phyloP scores from a whole-genome alignment of 208 protist species.

The Leishmania arabica region DNA sequence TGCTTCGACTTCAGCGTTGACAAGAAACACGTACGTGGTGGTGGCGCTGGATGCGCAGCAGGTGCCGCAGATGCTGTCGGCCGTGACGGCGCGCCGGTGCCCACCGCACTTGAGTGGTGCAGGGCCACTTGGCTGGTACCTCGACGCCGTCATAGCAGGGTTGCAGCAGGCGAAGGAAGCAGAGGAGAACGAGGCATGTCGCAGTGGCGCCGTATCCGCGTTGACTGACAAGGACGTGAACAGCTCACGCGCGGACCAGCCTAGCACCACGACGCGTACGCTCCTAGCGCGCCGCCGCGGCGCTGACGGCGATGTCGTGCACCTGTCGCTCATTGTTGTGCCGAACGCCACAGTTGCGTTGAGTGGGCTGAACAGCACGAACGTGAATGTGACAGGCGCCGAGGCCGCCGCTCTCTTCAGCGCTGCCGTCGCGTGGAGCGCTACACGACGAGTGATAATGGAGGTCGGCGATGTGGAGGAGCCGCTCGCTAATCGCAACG shows the following conservation, averaged over 20 bases:
- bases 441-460: not conserved
- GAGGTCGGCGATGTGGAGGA: not conserved
- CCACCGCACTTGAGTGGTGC: conserved; percentile 26
- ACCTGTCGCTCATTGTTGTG: conserved; percentile 16
- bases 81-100: conserved; percentile 19
- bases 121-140: conserved; percentile 28
- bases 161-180: not conserved
- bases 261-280: not conserved
- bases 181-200: not conserved
- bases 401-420: conserved; percentile 22
- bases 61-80: conserved; percentile 23
- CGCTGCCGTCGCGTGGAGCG: conserved; percentile 20
- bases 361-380: conserved; percentile 19
- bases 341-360: conserved; percentile 17
- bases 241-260: not conserved
- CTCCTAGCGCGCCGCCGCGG: not conserved
- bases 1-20: conserved; percentile 1
- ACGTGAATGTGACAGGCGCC: conserved; percentile 12
- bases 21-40: conserved; percentile 11
- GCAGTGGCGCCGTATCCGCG: not conserved
- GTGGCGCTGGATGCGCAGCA: conserved; percentile 33
- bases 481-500: not conserved
- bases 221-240: not conserved
- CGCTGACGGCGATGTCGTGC: conserved; percentile 2
- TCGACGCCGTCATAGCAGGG: conserved; percentile 26